Conservation (phyloP, 805 yeast genomes). For the Henningerozyma blattae region DNA sequence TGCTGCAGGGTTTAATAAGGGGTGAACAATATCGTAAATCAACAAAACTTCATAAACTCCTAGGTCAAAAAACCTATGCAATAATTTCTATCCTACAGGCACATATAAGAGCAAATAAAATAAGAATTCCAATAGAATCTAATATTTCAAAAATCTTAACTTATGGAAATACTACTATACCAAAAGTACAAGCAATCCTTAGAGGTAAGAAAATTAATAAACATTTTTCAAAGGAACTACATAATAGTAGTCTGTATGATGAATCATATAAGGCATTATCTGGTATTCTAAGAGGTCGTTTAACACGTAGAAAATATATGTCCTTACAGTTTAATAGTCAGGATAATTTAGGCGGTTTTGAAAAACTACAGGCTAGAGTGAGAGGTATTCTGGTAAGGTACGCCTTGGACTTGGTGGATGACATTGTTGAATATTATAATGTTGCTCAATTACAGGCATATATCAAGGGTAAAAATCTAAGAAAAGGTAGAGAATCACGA, state of each 20-base stretch:
- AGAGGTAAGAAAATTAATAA: slow-evolving; percentile 26
- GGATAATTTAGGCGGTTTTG: slow-evolving; percentile 16
- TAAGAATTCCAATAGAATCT: background rate
- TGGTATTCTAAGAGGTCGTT: slow-evolving; percentile 7
- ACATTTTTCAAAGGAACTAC: background rate
- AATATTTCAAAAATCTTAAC: slow-evolving; percentile 38
- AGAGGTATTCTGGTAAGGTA: slow-evolving; percentile 57
- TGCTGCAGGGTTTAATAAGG: slow-evolving; percentile 42
- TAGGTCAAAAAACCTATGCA: slow-evolving; percentile 14
- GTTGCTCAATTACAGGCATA: slow-evolving; percentile 38
- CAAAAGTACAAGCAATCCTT: slow-evolving; percentile 47
- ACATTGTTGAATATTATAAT: slow-evolving; percentile 37
- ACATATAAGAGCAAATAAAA: slow-evolving; percentile 33
- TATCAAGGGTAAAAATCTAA: slow-evolving; percentile 35
- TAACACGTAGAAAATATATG: slow-evolving; percentile 1
- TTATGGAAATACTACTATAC: background rate
- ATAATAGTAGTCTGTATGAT: slow-evolving; percentile 19
- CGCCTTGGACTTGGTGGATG: slow-evolving; percentile 38
- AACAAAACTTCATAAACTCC: background rate
- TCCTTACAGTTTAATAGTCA: background rate
- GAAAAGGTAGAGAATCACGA: slow-evolving; percentile 26
- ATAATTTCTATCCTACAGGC: slow-evolving; percentile 46
- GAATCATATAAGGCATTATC: slow-evolving; percentile 3
- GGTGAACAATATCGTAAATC: slow-evolving; percentile 32
- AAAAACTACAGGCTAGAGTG: slow-evolving; percentile 42